phyloP scores from a whole-genome alignment of 768 basidiomycete species.

The Erythrobasidium yunnanense region DNA sequence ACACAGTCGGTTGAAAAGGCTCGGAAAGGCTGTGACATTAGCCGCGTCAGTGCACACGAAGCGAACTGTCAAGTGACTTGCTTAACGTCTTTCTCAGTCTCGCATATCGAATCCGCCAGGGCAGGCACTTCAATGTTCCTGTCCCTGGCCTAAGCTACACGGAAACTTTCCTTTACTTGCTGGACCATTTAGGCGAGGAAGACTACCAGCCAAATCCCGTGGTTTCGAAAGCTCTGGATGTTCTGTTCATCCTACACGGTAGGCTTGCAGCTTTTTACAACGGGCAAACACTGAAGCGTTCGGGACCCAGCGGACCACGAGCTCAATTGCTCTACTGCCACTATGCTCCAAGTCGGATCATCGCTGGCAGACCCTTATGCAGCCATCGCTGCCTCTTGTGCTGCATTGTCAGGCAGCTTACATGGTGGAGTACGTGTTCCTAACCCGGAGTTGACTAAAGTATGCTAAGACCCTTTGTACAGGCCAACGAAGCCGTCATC shows the following conservation, averaged over 20 bases:
- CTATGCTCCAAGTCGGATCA: slow-evolving; percentile 75
- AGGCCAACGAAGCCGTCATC: slow-evolving; percentile 55
- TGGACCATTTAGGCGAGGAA: slow-evolving; percentile 66
- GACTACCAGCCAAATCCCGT: slow-evolving; percentile 71
- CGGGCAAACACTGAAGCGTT: no score
- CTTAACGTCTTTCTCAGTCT: slow-evolving; percentile 45
- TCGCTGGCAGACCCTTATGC: slow-evolving; percentile 85
- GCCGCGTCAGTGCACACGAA: no score
- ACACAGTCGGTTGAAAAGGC: no score
- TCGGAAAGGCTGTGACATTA: no score
- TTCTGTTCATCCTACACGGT: slow-evolving; percentile 58
- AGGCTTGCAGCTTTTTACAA: slow-evolving; percentile 22
- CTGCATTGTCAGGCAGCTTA: slow-evolving; percentile 56
- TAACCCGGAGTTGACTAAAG: no score
- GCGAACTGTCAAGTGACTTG: neutral
- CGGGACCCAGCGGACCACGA: slow-evolving; percentile 75
- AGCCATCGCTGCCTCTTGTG: slow-evolving; percentile 74
- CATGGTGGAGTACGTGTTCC: slow-evolving; percentile 33
- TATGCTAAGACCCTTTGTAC: no score
- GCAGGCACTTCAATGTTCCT: slow-evolving; percentile 73
- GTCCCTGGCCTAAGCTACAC: slow-evolving; percentile 50
- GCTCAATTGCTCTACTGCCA: slow-evolving; percentile 49
- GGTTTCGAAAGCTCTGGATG: slow-evolving; percentile 74
- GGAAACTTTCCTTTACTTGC: slow-evolving; percentile 71
- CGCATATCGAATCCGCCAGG: slow-evolving; percentile 87